Conservation (phyloP, 352 stramenopile genomes). For the Phytophthora uliginosa region DNA sequence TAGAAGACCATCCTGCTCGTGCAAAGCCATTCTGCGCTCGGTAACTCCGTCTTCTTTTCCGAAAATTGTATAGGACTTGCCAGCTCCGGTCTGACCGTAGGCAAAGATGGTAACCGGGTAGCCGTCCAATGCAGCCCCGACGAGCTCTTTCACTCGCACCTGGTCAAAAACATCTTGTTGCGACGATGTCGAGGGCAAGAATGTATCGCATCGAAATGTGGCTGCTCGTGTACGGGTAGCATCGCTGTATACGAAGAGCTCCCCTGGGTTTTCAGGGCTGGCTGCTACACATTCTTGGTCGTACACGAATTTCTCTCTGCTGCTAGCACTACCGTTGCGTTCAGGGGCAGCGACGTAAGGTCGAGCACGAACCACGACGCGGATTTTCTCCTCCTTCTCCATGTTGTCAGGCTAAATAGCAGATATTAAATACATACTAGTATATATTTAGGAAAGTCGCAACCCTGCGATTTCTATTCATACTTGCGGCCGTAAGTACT, state of each 20-base stretch:
- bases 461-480: neutral
- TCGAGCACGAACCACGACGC: slow-evolving; percentile 70
- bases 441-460: slow-evolving; percentile 3
- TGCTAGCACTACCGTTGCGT: slow-evolving; percentile 7
- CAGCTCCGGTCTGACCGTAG: slow-evolving; percentile 78
- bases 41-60: slow-evolving; percentile 57
- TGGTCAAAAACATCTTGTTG: slow-evolving; percentile 72
- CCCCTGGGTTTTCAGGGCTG: slow-evolving; percentile 46
- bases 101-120: slow-evolving; percentile 83
- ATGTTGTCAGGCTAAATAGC: slow-evolving; percentile 16
- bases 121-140: slow-evolving; percentile 64
- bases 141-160: slow-evolving; percentile 51
- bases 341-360: slow-evolving; percentile 22
- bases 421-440: neutral
- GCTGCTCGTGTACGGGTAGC: slow-evolving; percentile 41
- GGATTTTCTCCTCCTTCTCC: slow-evolving; percentile 76
- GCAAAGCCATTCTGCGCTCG: slow-evolving; percentile 36
- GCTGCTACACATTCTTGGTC: slow-evolving; percentile 41
- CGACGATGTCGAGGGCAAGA: slow-evolving; percentile 42
- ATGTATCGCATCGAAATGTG: slow-evolving; percentile 76
- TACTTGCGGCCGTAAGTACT: neutral
- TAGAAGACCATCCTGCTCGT: slow-evolving; percentile 61
- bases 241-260: slow-evolving; percentile 61
- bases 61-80: slow-evolving; percentile 86
- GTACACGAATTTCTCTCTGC: neutral